Percentiles rank a stretch among this genome's conserved stretches.
These are phyloP conservation scores for Dianthus caryophyllus DNA, from an alignment of 148 eudicot genomes.

Conservation along the genomic window DNA sequence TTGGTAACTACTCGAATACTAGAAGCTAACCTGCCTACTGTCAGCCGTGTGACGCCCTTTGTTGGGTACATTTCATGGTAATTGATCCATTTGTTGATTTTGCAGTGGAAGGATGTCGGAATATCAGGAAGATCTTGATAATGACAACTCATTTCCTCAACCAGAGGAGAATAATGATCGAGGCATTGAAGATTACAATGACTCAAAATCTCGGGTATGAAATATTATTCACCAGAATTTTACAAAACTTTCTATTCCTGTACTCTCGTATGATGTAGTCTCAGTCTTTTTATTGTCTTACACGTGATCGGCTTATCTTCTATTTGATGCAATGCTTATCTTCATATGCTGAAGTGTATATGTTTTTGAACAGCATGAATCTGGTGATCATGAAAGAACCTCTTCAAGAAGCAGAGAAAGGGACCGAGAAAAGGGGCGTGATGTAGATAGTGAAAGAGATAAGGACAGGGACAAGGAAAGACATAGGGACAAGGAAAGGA, in stretches of 20 bases:
- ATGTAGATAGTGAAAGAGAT: slow-evolving; percentile 29
- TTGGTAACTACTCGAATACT: neutral
- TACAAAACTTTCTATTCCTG: neutral
- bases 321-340: too few relatives aligned
- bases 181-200: slow-evolving; percentile 36
- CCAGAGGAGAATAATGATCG: slow-evolving; percentile 32
- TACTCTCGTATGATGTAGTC: neutral
- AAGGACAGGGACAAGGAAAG: slow-evolving; percentile 36
- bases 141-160: slow-evolving; percentile 37
- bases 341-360: slow-evolving; percentile 6
- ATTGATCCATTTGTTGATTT: neutral
- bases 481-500: slow-evolving; percentile 37
- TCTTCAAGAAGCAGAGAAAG: slow-evolving; percentile 60
- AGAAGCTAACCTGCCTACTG: neutral
- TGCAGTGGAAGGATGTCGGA: slow-evolving; percentile 41
- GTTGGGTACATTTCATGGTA: neutral
- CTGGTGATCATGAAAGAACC: slow-evolving; percentile 51
- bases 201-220: slow-evolving; percentile 50
- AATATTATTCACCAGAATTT: neutral
- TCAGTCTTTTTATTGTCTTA: neutral
- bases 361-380: slow-evolving; percentile 39
- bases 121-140: slow-evolving; percentile 44
- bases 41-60: neutral
- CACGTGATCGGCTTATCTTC: neutral
- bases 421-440: slow-evolving; percentile 33